Percentiles rank a stretch among this genome's conserved stretches.
Evolutionary conservation across 768 basidiomycete genomes (phyloP).

Genomic region (Boletus pseudo-olivaceus): DNA sequence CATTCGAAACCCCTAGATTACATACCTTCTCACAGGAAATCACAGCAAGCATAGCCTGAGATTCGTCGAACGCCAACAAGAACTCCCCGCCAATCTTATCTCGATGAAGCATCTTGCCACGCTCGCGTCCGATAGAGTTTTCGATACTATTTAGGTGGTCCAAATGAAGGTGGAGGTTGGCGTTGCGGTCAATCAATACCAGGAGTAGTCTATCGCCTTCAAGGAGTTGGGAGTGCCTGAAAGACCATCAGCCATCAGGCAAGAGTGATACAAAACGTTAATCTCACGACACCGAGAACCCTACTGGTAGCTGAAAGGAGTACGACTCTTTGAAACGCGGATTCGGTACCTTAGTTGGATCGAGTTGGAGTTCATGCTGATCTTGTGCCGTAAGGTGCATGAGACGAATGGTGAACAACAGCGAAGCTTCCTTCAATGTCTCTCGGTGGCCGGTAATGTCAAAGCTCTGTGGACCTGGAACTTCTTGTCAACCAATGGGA

Average conservation of each 20-base stretch:
- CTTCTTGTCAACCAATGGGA: neutral
- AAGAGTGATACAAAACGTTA: neutral
- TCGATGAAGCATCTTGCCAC: slow-evolving; percentile 36
- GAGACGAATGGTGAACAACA: slow-evolving; percentile 25
- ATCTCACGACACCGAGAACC: slow-evolving; percentile 25
- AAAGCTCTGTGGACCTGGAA: slow-evolving; percentile 13
- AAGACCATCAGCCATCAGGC: neutral
- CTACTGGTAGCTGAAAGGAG: slow-evolving; percentile 23
- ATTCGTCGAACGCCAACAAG: slow-evolving; percentile 51
- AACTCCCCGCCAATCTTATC: slow-evolving; percentile 47
- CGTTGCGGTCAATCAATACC: slow-evolving; percentile 33
- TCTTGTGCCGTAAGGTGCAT: slow-evolving; percentile 32
- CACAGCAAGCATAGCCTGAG: slow-evolving; percentile 45
- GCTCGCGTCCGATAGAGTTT: slow-evolving; percentile 30
- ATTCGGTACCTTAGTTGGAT: slow-evolving; percentile 17
- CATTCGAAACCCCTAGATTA: neutral
- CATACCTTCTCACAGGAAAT: slow-evolving; percentile 43
- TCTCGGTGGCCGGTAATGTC: slow-evolving; percentile 19
- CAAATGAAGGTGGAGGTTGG: slow-evolving; percentile 36
- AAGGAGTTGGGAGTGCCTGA: slow-evolving; percentile 41
- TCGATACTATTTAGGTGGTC: slow-evolving; percentile 35
- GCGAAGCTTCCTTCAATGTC: slow-evolving; percentile 15
- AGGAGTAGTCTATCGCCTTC: slow-evolving; percentile 39
- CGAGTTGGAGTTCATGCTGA: slow-evolving; percentile 28
- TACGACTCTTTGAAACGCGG: slow-evolving; percentile 27